phyloP scores from a whole-genome alignment of 306 rosid species.

The Cicer judaicum region DNA sequence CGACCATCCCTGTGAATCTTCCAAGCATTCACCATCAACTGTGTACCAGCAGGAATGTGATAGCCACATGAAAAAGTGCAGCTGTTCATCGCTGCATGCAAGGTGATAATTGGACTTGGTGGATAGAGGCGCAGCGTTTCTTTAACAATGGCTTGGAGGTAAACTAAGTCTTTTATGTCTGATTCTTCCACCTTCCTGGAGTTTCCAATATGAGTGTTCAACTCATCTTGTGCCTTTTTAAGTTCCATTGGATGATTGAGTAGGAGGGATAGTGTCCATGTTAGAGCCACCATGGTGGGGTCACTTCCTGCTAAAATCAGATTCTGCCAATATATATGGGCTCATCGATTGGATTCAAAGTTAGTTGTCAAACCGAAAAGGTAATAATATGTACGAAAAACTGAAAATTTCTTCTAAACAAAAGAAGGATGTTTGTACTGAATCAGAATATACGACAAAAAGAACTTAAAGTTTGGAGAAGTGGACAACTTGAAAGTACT shows the following conservation, averaged over 20 bases:
- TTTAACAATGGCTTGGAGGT: slow-evolving; percentile 55
- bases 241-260: slow-evolving; percentile 45
- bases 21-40: slow-evolving; percentile 51
- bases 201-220: slow-evolving; percentile 44
- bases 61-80: slow-evolving; percentile 55
- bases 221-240: slow-evolving; percentile 43
- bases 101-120: slow-evolving; percentile 45
- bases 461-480: neutral
- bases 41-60: slow-evolving; percentile 50
- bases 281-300: slow-evolving; percentile 47
- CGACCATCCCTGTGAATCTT: slow-evolving; percentile 52
- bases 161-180: slow-evolving; percentile 45
- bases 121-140: slow-evolving; percentile 56
- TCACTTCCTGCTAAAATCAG: slow-evolving; percentile 56
- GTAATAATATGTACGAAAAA: neutral
- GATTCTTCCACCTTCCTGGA: slow-evolving; percentile 47
- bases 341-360: slow-evolving; percentile 3
- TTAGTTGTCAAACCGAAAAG: neutral
- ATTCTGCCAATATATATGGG: slow-evolving; percentile 45
- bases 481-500: neutral
- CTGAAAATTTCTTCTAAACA: neutral
- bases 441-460: slow-evolving; percentile 14
- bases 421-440: neutral
- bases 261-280: slow-evolving; percentile 52
- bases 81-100: slow-evolving; percentile 41